phyloP scores from a whole-genome alignment of 176 grass and related monocot species.

The Juncus effusus region DNA sequence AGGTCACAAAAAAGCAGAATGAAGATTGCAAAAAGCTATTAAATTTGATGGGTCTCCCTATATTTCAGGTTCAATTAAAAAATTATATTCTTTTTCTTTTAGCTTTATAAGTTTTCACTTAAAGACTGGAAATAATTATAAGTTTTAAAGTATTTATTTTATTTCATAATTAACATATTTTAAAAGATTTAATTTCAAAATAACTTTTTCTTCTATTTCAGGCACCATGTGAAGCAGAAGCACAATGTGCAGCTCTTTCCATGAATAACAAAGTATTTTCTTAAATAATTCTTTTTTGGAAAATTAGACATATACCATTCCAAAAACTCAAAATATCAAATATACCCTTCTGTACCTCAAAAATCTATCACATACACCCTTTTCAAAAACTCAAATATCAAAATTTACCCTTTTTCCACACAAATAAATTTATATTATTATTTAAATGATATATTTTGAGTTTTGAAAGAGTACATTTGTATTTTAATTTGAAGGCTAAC shows the following conservation, averaged over 20 bases:
- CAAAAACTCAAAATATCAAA: too few relatives aligned
- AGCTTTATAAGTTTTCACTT: too few relatives aligned
- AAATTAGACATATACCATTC: background rate
- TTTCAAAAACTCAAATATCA: conserved; percentile 1
- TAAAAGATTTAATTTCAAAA: background rate
- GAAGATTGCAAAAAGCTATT: conserved; percentile 77
- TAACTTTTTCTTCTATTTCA: conserved; percentile 26
- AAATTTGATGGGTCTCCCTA: conserved; percentile 80
- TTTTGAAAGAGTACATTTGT: background rate
- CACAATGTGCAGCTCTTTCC: conserved; percentile 87
- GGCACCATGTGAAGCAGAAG: conserved; percentile 93
- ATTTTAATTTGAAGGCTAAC: conserved; percentile 12
- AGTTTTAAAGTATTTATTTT: background rate
- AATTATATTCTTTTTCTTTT: conserved; percentile 5
- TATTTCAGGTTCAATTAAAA: conserved; percentile 62
- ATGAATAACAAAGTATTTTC: conserved; percentile 52
- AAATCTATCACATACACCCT: background rate
- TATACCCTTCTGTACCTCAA: background rate
- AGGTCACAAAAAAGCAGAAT: conserved; percentile 75
- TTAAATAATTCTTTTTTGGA: background rate
- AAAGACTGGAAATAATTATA: too few relatives aligned
- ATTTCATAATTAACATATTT: background rate
- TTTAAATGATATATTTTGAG: background rate
- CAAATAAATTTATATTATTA: too few relatives aligned
- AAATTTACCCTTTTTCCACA: background rate